Base-by-base conservation (phyloP, 1,139 yeast genomes). In the Schwanniomyces etchellsii region DNA sequence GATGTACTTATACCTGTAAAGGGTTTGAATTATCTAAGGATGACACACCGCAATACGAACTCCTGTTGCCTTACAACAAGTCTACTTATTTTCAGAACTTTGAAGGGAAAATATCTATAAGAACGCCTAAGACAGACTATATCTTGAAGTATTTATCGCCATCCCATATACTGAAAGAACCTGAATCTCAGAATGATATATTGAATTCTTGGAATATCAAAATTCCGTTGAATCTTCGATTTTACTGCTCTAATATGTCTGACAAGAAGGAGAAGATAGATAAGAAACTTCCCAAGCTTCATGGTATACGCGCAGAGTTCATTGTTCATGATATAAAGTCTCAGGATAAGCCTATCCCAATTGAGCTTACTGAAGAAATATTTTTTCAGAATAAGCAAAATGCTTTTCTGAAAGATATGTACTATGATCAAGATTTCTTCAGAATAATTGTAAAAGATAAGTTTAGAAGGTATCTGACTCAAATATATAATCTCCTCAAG, bases 311-410 rank as follows among this genome's bases (percentile, higher is more conserved):
- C 4, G 52, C 55, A 2, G 70, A 64, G 29, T 47, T 66, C 27
- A 55, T 53, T 7, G 65, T 52, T 2, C 39, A 57, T 10, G 59
- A 70, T 2, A 38, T 64, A 10, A 44, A 55, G 26, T 57, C 70
- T 2, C 48, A 50, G 7, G 50, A 52, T 28, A 38, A 44, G 17
- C 50, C 54, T 9, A 55, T 66, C 13, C 73, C 73, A 1, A 38
- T 66, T 12, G 72, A 66, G 35, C 49, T 67, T 31, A 60, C 58
- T 37, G 70, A 64, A 38, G 64, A 58, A 26, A 51, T 64, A 47
- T 47, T 66, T 10, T 61, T 55, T 37, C 7, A n/a, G 21, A 18
- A 18, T n/a, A n/a, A 18, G n/a, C 43, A 43, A 13, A 50, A 54
- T 31, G 34, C 48, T 16, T 35, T 36, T 3, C 18, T 26, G 31